Evolutionary conservation across 2,329 filamentous ascomycete species (phyloP).

Genomic region (Microsporum canis): DNA sequence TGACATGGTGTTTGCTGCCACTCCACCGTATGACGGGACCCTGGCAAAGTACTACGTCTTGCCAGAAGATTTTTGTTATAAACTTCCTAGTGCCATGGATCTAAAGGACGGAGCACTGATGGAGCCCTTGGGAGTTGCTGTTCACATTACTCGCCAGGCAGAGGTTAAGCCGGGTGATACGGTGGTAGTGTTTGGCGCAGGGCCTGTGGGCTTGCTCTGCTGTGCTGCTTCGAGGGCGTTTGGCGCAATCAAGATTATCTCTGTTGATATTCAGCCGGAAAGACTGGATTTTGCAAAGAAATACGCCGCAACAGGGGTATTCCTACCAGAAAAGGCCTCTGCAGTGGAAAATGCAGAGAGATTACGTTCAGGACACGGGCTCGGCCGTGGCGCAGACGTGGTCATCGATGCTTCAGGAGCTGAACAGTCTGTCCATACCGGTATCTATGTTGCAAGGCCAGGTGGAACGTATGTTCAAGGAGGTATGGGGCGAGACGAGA

Average conservation of each 20-base stretch:
- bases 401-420: conserved; percentile 74
- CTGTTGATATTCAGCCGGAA: conserved; percentile 71
- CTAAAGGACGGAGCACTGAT: conserved; percentile 82
- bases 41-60: conserved; percentile 74
- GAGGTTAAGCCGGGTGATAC: conserved; percentile 59
- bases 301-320: conserved; percentile 47
- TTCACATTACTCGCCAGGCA: conserved; percentile 72
- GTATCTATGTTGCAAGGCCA: conserved; percentile 56
- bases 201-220: conserved; percentile 77
- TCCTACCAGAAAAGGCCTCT: conserved; percentile 51
- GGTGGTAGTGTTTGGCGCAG: conserved; percentile 76
- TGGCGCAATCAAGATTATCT: conserved; percentile 75
- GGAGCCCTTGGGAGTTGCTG: conserved; percentile 76
- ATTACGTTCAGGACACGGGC: conserved; percentile 51
- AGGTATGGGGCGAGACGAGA: conserved; percentile 80
- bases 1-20: conserved; percentile 83
- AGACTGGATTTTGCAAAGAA: conserved; percentile 65
- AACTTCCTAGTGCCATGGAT: conserved; percentile 63
- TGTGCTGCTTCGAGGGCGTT: conserved; percentile 74
- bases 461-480: conserved; percentile 74
- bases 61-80: conserved; percentile 86
- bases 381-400: conserved; percentile 59
- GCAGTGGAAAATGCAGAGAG: conserved; percentile 63
- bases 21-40: conserved; percentile 85
- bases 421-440: conserved; percentile 64